Evolutionary conservation across 495 filamentous ascomycete species (phyloP), one percentile per base, ranked within the genome.

Genomic region (Penicillium dipodomyicola): DNA sequence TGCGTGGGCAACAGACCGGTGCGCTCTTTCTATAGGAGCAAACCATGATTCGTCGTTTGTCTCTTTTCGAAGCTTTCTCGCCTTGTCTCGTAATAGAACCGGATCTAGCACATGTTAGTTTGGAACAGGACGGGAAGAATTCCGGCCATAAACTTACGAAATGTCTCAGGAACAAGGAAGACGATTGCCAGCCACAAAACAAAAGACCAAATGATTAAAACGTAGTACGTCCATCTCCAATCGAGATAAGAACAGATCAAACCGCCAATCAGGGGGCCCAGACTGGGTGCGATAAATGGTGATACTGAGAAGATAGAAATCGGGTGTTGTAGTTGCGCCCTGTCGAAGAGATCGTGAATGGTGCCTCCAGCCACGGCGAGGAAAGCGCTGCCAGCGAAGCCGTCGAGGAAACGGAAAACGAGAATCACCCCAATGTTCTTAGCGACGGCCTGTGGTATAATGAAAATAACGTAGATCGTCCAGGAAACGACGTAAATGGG

Each of bases 161-260:
- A 92, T 9, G 89, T 92, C 72, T 91, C 89, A 3, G 88, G 87
- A 2, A 89, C 86, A 29, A 88, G 78, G 30, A 88, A 57, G n/a
- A 90, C 77, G 58, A 77, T 63, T 2, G 67, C 59, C 11, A 87
- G 67, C 14, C 30, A 25, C 52, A 83, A 62, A 39, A 75, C 58
- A 14, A 67, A 72, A 17, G 82, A 72, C 87, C 87, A 90, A 37
- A 90, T 89, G 10, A 88, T 59, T 29, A 89, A 68, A 2, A 83
- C 74, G 62, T 87, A 91, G 65, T 89, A 89, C 12, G 81, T 84
- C 88, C 88, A 92, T 12, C 51, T 37, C 59, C 88, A 90, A 43
- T 60, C 70, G 3, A 77, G 74, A 47, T 82, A 82, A 48, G 80
- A 79, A 59, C 88, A 88, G 57, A 90, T 81, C 60, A 83, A 86